A percentile compares a stretch with the other conserved stretches of the same genome.
Conservation (phyloP, 192 early-diverging fungal species). For the Coemansia sp. region DNA sequence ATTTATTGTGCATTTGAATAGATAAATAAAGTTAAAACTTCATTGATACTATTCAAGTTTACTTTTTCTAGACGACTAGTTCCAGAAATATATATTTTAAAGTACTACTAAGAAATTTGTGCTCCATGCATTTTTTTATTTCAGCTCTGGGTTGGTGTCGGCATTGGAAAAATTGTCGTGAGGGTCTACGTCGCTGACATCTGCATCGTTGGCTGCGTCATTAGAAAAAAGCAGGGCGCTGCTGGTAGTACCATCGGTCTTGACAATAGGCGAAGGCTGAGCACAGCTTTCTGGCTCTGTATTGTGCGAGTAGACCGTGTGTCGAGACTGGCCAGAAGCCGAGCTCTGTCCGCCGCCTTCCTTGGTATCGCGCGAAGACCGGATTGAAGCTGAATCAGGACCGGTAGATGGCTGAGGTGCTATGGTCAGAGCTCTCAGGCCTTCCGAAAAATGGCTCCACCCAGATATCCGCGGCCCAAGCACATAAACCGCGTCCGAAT, state of each 20-base stretch:
- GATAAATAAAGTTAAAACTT: no score
- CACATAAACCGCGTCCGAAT: conserved; percentile 43
- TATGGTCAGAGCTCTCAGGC: conserved; percentile 3
- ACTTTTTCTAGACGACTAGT: no score
- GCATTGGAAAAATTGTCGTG: neutral
- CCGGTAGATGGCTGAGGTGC: neutral
- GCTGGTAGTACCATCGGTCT: neutral
- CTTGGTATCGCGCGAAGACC: neutral
- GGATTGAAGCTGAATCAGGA: neutral
- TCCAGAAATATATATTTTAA: no score
- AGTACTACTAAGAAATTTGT: neutral
- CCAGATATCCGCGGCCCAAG: conserved; percentile 36
- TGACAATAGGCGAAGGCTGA: neutral
- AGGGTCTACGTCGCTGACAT: conserved; percentile 22
- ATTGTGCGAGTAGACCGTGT: conserved; percentile 52
- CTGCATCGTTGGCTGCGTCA: conserved; percentile 17
- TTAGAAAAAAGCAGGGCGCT: neutral
- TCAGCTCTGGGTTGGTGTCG: neutral
- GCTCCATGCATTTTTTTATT: neutral
- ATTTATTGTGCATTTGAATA: no score
- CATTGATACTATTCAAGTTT: no score
- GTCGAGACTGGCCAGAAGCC: conserved; percentile 29
- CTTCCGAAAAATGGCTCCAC: conserved; percentile 36
- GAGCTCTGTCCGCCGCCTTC: conserved; percentile 8
- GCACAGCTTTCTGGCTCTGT: conserved; percentile 5